Evolutionary conservation across 139 green algal species (phyloP).

Genomic region (Volvox africanus): DNA sequence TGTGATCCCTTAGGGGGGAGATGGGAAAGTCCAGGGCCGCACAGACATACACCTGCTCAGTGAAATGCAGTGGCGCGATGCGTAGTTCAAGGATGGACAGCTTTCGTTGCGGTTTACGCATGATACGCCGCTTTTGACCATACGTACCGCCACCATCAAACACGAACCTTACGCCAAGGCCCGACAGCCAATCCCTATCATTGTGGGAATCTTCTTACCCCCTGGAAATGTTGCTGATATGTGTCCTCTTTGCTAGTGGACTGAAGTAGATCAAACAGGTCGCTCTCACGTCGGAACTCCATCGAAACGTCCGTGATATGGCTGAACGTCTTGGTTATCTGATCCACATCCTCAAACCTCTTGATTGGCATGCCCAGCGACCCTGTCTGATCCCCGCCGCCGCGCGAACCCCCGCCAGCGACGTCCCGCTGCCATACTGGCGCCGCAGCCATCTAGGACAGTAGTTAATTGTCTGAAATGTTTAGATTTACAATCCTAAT

Average conservation of each 20-base stretch:
- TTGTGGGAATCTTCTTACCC: slow-evolving; percentile 61
- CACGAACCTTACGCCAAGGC: too few relatives aligned
- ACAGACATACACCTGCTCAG: too few relatives aligned
- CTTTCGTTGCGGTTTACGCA: too few relatives aligned
- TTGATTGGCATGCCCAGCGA: not conserved
- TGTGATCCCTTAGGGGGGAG: too few relatives aligned
- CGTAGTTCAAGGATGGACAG: too few relatives aligned
- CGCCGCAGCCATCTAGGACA: slow-evolving; percentile 12
- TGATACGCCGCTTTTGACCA: too few relatives aligned
- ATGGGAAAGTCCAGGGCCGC: too few relatives aligned
- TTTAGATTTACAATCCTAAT: not conserved
- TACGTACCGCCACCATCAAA: too few relatives aligned
- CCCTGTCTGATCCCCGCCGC: slow-evolving; percentile 30
- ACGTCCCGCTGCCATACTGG: slow-evolving; percentile 42
- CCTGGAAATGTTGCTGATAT: slow-evolving; percentile 75
- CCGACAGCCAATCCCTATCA: not conserved
- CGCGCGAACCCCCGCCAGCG: not conserved
- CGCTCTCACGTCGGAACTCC: slow-evolving; percentile 66
- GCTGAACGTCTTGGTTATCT: slow-evolving; percentile 27
- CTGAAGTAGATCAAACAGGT: slow-evolving; percentile 79
- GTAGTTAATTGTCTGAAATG: not conserved
- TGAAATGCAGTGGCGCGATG: too few relatives aligned
- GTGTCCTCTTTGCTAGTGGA: slow-evolving; percentile 77
- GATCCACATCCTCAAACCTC: slow-evolving; percentile 38
- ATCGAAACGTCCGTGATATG: slow-evolving; percentile 47